Conservation (phyloP, 441 rosid genomes). For the Lepidium campestre region DNA sequence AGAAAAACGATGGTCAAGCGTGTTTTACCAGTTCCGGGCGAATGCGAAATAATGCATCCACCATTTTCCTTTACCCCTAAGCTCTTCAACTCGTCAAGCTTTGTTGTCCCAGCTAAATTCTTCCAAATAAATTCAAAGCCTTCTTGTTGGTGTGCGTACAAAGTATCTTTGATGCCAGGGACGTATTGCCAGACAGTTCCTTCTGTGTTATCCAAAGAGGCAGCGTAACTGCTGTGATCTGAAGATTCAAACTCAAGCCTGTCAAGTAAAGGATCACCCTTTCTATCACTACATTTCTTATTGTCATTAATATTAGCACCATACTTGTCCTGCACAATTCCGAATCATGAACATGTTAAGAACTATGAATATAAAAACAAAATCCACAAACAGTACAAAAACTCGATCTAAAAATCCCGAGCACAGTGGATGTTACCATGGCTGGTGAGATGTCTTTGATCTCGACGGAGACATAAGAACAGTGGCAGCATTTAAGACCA, state of each 20-base stretch:
- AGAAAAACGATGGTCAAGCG: conserved; percentile 57
- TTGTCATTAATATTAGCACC: conserved; percentile 13
- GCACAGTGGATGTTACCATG: conserved; percentile 41
- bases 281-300: conserved; percentile 1
- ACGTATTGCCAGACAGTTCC: conserved; percentile 81
- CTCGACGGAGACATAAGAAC: conserved; percentile 44
- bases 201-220: neutral
- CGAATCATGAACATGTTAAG: conserved; percentile 4
- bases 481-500: conserved; percentile 53
- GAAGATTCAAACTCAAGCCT: conserved; percentile 22
- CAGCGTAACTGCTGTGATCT: neutral
- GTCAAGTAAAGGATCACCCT: conserved; percentile 18
- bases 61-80: conserved; percentile 19
- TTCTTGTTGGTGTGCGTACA: conserved; percentile 67
- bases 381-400: neutral
- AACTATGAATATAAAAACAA: neutral
- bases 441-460: conserved; percentile 40
- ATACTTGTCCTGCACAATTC: conserved; percentile 31
- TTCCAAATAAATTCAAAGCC: conserved; percentile 86
- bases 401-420: neutral
- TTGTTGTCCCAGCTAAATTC: conserved; percentile 61
- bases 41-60: conserved; percentile 85
- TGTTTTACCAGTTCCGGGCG: conserved; percentile 87
- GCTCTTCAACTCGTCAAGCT: conserved; percentile 41
- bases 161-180: conserved; percentile 39